These are phyloP conservation scores for Mariannaea elegans DNA, from an alignment of 2,329 filamentous ascomycete species.

Conservation along the genomic window DNA sequence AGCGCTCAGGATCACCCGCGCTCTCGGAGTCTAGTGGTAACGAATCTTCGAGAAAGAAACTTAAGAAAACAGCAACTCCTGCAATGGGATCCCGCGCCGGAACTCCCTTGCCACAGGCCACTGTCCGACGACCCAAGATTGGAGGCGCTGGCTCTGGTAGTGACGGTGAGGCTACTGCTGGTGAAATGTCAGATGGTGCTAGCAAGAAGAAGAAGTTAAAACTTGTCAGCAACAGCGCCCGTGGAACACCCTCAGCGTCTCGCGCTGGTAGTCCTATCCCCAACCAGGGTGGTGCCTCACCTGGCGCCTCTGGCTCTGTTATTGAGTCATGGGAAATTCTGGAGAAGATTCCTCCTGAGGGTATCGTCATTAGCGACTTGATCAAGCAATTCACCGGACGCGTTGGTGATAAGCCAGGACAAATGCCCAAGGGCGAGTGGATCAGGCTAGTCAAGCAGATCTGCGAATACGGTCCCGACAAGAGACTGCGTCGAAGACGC, in stretches of 20 bases:
- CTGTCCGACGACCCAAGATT: conserved; percentile 52
- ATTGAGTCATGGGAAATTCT: conserved; percentile 64
- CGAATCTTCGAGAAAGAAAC: conserved; percentile 83
- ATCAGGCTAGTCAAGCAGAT: conserved; percentile 67
- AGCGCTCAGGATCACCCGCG: conserved; percentile 86
- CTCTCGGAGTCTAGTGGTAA: conserved; percentile 92
- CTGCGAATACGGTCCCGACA: conserved; percentile 63
- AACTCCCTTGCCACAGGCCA: conserved; percentile 59
- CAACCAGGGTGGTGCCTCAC: conserved; percentile 47
- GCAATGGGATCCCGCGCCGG: conserved; percentile 63
- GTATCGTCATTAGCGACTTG: conserved; percentile 63
- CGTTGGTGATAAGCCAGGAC: conserved; percentile 60
- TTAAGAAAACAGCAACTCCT: conserved; percentile 68
- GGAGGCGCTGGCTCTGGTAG: conserved; percentile 69
- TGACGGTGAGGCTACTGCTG: conserved; percentile 76
- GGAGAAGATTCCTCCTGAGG: conserved; percentile 61
- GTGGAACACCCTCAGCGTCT: conserved; percentile 65
- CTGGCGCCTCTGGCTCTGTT: conserved; percentile 43
- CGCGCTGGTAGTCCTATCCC: conserved; percentile 69
- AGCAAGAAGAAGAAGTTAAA: conserved; percentile 64
- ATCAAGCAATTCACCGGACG: conserved; percentile 63
- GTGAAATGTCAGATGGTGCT: conserved; percentile 69
- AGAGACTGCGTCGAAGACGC: conserved; percentile 56
- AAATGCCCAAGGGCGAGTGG: conserved; percentile 64
- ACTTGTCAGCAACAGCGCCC: conserved; percentile 56